phyloP scores from a whole-genome alignment of 2,329 filamentous ascomycete genomes.

The Alternaria gaisen region DNA sequence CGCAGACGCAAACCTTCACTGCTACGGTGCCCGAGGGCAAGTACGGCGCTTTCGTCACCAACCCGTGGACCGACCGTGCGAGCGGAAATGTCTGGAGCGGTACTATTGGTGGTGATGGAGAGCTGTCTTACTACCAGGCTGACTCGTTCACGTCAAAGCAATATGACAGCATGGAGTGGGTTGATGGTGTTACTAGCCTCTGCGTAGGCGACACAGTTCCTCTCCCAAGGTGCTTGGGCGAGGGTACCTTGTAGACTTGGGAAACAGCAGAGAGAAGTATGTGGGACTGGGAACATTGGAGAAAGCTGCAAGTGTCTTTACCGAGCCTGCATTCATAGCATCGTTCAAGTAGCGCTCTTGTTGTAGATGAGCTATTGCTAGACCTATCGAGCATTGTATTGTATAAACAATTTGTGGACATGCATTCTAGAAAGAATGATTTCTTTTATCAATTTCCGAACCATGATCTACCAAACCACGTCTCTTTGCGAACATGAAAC shows the following conservation, averaged over 20 bases:
- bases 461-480: too few relatives aligned
- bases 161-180: slow-evolving; percentile 50
- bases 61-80: slow-evolving; percentile 45
- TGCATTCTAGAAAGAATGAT: background rate
- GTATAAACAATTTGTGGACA: background rate
- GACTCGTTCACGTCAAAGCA: slow-evolving; percentile 48
- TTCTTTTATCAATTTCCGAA: background rate
- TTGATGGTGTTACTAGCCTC: slow-evolving; percentile 52
- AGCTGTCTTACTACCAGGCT: slow-evolving; percentile 39
- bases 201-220: slow-evolving; percentile 52
- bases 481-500: too few relatives aligned
- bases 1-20: slow-evolving; percentile 41
- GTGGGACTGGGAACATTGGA: rapidly evolving
- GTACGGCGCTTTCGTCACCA: slow-evolving; percentile 54
- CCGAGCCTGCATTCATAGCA: background rate
- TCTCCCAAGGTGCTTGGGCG: slow-evolving; percentile 51
- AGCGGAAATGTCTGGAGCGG: slow-evolving; percentile 50
- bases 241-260: slow-evolving; percentile 36
- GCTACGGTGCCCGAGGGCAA: slow-evolving; percentile 50
- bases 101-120: slow-evolving; percentile 42
- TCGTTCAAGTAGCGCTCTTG: background rate
- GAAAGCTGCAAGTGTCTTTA: background rate
- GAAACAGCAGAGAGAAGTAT: background rate
- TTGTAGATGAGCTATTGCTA: background rate
- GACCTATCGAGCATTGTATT: background rate